phyloP scores from a whole-genome alignment of 768 basidiomycete genomes.

The Termitomyces sp. region DNA sequence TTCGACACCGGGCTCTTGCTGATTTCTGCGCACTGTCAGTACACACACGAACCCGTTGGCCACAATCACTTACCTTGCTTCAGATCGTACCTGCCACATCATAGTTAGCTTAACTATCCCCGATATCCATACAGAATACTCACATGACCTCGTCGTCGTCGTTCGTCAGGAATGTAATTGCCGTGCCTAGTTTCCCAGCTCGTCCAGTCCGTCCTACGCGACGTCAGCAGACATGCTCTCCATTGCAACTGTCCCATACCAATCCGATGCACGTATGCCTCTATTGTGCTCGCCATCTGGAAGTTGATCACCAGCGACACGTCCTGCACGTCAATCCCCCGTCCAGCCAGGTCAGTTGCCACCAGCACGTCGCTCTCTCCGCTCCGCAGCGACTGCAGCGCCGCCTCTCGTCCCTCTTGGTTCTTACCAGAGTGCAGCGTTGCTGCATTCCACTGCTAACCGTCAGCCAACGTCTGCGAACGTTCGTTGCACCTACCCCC shows the following conservation, averaged over 20 bases:
- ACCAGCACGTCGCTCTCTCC: conserved; percentile 89
- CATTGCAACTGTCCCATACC: conserved; percentile 38
- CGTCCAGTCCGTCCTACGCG: conserved; percentile 87
- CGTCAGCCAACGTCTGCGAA: background rate
- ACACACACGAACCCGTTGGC: background rate
- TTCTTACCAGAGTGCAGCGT: conserved; percentile 97
- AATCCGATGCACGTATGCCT: conserved; percentile 97
- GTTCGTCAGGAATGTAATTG: conserved; percentile 95
- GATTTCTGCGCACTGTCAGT: conserved; percentile 63
- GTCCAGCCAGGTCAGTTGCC: conserved; percentile 95
- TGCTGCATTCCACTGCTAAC: conserved; percentile 75
- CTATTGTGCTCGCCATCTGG: conserved; percentile 96
- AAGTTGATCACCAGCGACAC: conserved; percentile 95
- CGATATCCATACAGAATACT: conserved; percentile 25
- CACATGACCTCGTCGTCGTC: conserved; percentile 98
- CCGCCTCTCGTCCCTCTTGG: conserved; percentile 94
- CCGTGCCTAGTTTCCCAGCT: conserved; percentile 89
- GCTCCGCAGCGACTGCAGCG: conserved; percentile 78
- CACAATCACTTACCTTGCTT: conserved; percentile 67
- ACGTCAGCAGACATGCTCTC: conserved; percentile 9
- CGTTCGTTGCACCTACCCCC: conserved; percentile 49
- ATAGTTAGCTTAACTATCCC: conserved; percentile 4
- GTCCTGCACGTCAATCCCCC: conserved; percentile 98
- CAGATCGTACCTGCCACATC: conserved; percentile 75
- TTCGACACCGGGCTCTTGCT: conserved; percentile 87